A percentile compares a stretch with the other conserved stretches of the same genome.
Evolutionary conservation across 2,329 filamentous ascomycete genomes (phyloP).

Genomic region (Paraconiothyrium brasiliense): DNA sequence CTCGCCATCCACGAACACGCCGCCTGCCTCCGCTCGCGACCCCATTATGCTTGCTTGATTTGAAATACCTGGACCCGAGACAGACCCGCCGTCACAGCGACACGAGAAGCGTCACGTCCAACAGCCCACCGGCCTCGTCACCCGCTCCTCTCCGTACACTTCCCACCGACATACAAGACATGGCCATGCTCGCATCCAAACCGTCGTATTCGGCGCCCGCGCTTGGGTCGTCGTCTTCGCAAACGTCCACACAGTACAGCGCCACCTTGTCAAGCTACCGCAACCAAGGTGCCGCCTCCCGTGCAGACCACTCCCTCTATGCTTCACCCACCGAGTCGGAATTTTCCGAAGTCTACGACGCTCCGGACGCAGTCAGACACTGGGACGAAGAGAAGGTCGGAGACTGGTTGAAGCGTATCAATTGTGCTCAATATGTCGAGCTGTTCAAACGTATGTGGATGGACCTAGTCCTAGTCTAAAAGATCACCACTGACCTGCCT

Average conservation of each 20-base stretch:
- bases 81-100: conserved; percentile 6
- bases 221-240: conserved; percentile 49
- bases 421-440: conserved; percentile 92
- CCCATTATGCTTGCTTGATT: conserved; percentile 27
- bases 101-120: conserved; percentile 15
- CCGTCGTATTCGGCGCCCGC: conserved; percentile 70
- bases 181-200: conserved; percentile 84
- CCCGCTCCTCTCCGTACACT: conserved; percentile 7
- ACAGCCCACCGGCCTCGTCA: conserved; percentile 11
- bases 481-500: conserved; percentile 30
- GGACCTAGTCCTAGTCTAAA: not conserved
- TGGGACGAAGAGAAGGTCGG: conserved; percentile 94
- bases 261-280: conserved; percentile 47
- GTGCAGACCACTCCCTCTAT: conserved; percentile 64
- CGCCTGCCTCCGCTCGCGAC: conserved; percentile 1
- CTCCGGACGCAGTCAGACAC: conserved; percentile 69
- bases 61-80: conserved; percentile 11
- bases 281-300: conserved; percentile 41
- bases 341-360: conserved; percentile 81
- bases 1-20: not conserved
- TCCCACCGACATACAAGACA: conserved; percentile 43
- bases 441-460: conserved; percentile 72
- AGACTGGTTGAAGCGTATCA: conserved; percentile 89
- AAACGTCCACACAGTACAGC: conserved; percentile 47
- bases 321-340: conserved; percentile 91